Percentiles rank a stretch among this genome's conserved stretches.
Conservation (phyloP, 1,139 yeast genomes). For the Scheffersomyces quercinus region DNA sequence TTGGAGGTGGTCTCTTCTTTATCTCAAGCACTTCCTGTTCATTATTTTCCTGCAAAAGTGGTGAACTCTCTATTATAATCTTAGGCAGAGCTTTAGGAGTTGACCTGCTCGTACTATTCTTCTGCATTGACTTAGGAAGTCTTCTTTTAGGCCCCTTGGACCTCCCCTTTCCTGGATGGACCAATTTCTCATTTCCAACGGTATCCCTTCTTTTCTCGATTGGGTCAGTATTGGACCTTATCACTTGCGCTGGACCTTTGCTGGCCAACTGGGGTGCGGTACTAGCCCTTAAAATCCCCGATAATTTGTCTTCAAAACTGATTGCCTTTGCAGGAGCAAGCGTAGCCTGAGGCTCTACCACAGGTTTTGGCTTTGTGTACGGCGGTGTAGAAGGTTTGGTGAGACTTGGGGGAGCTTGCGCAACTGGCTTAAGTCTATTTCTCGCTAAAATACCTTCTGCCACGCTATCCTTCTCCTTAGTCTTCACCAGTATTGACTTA, state of each 20-base stretch:
- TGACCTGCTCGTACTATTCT: neutral
- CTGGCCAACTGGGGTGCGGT: conserved; percentile 21
- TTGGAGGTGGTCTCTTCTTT: conserved; percentile 27
- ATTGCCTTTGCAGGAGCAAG: conserved; percentile 4
- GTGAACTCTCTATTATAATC: neutral
- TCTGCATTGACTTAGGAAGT: conserved; percentile 45
- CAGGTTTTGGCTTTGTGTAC: conserved; percentile 4
- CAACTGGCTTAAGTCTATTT: conserved; percentile 13
- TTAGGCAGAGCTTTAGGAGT: neutral
- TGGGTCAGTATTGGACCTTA: conserved; percentile 13
- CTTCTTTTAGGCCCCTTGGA: conserved; percentile 77
- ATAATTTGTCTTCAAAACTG: conserved; percentile 21
- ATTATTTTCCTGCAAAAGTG: neutral
- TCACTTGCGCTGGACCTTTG: conserved; percentile 1
- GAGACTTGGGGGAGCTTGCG: conserved; percentile 1
- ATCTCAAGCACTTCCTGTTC: neutral
- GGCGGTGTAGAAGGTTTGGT: conserved; percentile 5
- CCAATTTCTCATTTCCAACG: conserved; percentile 29
- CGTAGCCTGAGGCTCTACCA: conserved; percentile 3
- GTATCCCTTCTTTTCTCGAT: conserved; percentile 8
- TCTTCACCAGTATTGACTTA: neutral
- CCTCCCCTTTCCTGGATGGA: conserved; percentile 62
- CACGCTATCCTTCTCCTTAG: conserved; percentile 7
- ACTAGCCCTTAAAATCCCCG: conserved; percentile 22
- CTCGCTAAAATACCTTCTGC: conserved; percentile 19